These are phyloP conservation scores for Zymoseptoria tritici DNA, from an alignment of 2,329 filamentous ascomycete species.

Conservation along the genomic window DNA sequence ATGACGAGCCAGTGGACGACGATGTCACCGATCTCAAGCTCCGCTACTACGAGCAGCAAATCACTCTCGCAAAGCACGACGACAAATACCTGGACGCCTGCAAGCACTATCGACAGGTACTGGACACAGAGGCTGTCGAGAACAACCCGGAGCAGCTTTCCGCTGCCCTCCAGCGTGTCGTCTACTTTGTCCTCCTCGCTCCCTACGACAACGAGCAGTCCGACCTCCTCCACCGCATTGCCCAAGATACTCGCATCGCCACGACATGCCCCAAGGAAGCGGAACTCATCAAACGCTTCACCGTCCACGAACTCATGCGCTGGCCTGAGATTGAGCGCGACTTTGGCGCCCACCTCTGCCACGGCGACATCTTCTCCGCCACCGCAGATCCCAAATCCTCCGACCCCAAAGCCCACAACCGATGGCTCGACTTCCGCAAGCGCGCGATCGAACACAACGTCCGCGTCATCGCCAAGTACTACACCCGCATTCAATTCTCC, in stretches of 20 bases:
- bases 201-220: constrained; percentile 98
- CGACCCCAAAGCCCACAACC: constrained; percentile 72
- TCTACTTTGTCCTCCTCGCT: constrained; percentile 94
- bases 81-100: constrained; percentile 95
- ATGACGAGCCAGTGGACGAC: constrained; percentile 72
- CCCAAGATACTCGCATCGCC: constrained; percentile 69
- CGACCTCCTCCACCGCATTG: constrained; percentile 88
- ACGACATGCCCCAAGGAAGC: constrained; percentile 57
- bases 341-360: constrained; percentile 80
- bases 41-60: constrained; percentile 94
- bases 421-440: constrained; percentile 94
- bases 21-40: constrained; percentile 96
- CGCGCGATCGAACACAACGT: constrained; percentile 99
- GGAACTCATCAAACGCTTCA: constrained; percentile 87
- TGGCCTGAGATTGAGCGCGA: constrained; percentile 89
- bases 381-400: constrained; percentile 43
- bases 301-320: constrained; percentile 91
- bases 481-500: constrained; percentile 90
- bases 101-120: constrained; percentile 94
- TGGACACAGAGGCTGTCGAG: constrained; percentile 93
- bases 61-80: constrained; percentile 90
- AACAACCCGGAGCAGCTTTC: constrained; percentile 78
- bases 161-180: constrained; percentile 82
- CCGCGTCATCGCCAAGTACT: constrained; percentile 95
- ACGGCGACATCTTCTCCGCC: constrained; percentile 76